phyloP scores from a whole-genome alignment of 2,329 filamentous ascomycete species.

The Fusarium sp. region DNA sequence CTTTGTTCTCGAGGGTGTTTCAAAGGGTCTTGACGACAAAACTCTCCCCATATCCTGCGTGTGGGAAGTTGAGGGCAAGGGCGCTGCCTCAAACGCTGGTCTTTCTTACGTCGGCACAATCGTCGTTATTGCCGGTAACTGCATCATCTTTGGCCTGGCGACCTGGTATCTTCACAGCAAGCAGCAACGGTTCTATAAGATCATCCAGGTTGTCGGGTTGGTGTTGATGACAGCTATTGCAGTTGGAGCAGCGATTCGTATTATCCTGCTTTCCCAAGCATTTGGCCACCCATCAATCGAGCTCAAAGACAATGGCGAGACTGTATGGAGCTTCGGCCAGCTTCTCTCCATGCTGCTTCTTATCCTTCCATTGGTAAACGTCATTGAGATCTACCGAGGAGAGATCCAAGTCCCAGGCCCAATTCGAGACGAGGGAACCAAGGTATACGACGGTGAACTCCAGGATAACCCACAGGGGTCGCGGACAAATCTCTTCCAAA shows the following conservation, averaged over 20 bases:
- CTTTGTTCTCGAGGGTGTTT: constrained; percentile 65
- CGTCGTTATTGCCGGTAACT: constrained; percentile 67
- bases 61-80: constrained; percentile 57
- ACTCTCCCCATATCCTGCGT: constrained; percentile 70
- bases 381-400: constrained; percentile 30
- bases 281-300: constrained; percentile 52
- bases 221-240: constrained; percentile 66
- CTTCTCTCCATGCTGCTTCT: constrained; percentile 39
- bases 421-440: constrained; percentile 51
- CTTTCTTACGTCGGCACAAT: constrained; percentile 68
- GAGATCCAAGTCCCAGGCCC: constrained; percentile 50
- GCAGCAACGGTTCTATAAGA: constrained; percentile 62
- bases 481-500: constrained; percentile 49
- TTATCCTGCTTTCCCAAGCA: constrained; percentile 67
- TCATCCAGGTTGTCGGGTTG: constrained; percentile 62
- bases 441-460: constrained; percentile 53
- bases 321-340: constrained; percentile 38
- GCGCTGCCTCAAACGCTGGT: constrained; percentile 50
- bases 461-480: constrained; percentile 48
- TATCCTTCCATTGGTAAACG: constrained; percentile 30
- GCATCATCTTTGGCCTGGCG: constrained; percentile 65
- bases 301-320: constrained; percentile 39
- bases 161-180: constrained; percentile 72
- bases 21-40: constrained; percentile 58
- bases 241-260: constrained; percentile 65